These are phyloP conservation scores for Clarireedia monteithiana DNA, from an alignment of 2,329 filamentous ascomycete genomes.

Conservation along the genomic window DNA sequence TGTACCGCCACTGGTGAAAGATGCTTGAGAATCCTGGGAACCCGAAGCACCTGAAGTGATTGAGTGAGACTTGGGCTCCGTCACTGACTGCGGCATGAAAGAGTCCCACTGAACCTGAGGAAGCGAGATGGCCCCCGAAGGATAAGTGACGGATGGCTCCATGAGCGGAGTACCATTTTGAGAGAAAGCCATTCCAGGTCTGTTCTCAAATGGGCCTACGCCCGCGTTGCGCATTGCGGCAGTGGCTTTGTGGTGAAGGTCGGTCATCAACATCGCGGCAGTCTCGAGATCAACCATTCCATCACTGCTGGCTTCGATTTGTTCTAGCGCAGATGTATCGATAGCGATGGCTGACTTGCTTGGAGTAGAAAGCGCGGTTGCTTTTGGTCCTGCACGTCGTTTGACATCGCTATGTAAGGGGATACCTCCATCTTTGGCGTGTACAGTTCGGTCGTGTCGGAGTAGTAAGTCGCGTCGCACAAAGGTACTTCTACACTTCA, in stretches of 20 bases:
- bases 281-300: constrained; percentile 93
- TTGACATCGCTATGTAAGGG: constrained; percentile 93
- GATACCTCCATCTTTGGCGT: constrained; percentile 93
- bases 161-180: constrained; percentile 64
- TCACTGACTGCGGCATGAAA: constrained; percentile 64
- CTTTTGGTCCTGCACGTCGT: constrained; percentile 66
- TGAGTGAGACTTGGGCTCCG: constrained; percentile 69
- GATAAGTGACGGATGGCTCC: constrained; percentile 70
- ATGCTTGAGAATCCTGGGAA: constrained; percentile 60
- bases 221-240: constrained; percentile 56
- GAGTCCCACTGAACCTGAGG: constrained; percentile 89
- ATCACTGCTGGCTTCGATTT: constrained; percentile 86
- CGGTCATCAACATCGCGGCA: constrained; percentile 96
- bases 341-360: constrained; percentile 73
- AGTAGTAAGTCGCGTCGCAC: constrained; percentile 94
- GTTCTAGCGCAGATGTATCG: constrained; percentile 80
- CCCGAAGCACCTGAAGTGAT: constrained; percentile 59
- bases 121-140: constrained; percentile 70
- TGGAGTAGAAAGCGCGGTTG: constrained; percentile 53
- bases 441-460: constrained; percentile 94
- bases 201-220: constrained; percentile 44
- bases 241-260: constrained; percentile 94
- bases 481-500: constrained; percentile 97
- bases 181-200: constrained; percentile 61
- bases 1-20: constrained; percentile 52